Conservation (phyloP, 306 rosid genomes). For the Quillaja saponaria region DNA sequence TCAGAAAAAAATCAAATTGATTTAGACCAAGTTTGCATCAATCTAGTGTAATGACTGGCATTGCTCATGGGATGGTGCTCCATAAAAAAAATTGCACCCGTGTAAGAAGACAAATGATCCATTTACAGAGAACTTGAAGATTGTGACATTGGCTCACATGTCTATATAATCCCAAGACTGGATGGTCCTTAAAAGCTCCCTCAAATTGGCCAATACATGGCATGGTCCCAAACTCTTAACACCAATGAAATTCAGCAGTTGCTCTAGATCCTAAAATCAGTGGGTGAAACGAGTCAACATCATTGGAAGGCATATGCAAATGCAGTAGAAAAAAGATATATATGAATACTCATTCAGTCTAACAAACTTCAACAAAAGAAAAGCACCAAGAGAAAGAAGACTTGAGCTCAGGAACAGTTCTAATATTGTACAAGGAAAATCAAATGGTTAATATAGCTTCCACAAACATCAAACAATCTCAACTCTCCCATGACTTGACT, state of each 20-base stretch:
- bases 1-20: slow-evolving; percentile 30
- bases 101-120: slow-evolving; percentile 48
- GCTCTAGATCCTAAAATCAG: slow-evolving; percentile 81
- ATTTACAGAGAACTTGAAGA: slow-evolving; percentile 54
- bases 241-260: slow-evolving; percentile 87
- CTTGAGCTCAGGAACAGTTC: neutral
- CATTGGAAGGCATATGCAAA: slow-evolving; percentile 13
- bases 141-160: slow-evolving; percentile 38
- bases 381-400: neutral
- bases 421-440: neutral
- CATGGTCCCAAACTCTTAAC: slow-evolving; percentile 91
- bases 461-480: neutral
- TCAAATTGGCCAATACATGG: slow-evolving; percentile 81
- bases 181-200: slow-evolving; percentile 83
- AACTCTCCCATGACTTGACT: neutral
- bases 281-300: slow-evolving; percentile 20
- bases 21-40: slow-evolving; percentile 21
- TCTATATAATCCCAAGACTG: slow-evolving; percentile 73
- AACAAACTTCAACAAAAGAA: slow-evolving; percentile 10
- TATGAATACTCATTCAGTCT: slow-evolving; percentile 5
- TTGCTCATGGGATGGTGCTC: slow-evolving; percentile 60
- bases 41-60: slow-evolving; percentile 28
- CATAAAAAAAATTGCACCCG: slow-evolving; percentile 72
- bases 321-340: neutral
- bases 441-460: too few species aligned